Percentiles rank a stretch among this genome's conserved stretches.
phyloP scores from a whole-genome alignment of 2,329 filamentous ascomycete species.

The Diaporthe sp. region DNA sequence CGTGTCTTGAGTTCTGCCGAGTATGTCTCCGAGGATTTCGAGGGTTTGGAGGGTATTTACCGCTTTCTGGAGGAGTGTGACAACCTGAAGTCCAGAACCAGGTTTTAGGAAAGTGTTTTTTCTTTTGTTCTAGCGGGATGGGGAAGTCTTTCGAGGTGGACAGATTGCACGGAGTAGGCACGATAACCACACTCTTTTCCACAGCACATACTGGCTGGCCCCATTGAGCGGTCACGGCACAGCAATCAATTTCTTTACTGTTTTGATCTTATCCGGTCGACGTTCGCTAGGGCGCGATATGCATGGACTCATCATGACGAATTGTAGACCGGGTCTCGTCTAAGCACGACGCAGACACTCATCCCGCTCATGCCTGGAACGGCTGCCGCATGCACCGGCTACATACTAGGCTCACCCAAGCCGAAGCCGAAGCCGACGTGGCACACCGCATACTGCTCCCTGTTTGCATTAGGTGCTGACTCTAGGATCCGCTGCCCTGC shows the following conservation, averaged over 20 bases:
- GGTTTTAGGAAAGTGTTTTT: slow-evolving; percentile 14
- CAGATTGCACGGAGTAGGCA: slow-evolving; percentile 15
- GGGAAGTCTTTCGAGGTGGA: background rate
- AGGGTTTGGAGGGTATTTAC: slow-evolving; percentile 68
- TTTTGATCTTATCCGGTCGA: background rate
- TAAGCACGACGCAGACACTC: background rate
- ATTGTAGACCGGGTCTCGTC: background rate
- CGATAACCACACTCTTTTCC: slow-evolving; percentile 35
- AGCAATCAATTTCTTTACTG: slow-evolving; percentile 19
- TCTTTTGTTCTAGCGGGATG: slow-evolving; percentile 15
- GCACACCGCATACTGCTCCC: background rate
- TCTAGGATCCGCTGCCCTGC: background rate
- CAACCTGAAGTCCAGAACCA: slow-evolving; percentile 41
- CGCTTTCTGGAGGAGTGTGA: slow-evolving; percentile 69
- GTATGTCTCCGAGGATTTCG: slow-evolving; percentile 59
- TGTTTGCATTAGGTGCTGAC: background rate
- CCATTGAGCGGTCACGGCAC: slow-evolving; percentile 13
- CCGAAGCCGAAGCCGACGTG: background rate
- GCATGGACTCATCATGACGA: background rate
- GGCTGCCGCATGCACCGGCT: background rate
- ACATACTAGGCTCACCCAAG: background rate
- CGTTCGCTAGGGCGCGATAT: background rate
- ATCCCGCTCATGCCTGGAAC: background rate
- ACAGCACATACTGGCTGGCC: slow-evolving; percentile 10
- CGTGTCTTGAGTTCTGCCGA: slow-evolving; percentile 54